A percentile compares a stretch with the other conserved stretches of the same genome.
phyloP scores from a whole-genome alignment of 306 rosid genomes.

The Delonix regia region DNA sequence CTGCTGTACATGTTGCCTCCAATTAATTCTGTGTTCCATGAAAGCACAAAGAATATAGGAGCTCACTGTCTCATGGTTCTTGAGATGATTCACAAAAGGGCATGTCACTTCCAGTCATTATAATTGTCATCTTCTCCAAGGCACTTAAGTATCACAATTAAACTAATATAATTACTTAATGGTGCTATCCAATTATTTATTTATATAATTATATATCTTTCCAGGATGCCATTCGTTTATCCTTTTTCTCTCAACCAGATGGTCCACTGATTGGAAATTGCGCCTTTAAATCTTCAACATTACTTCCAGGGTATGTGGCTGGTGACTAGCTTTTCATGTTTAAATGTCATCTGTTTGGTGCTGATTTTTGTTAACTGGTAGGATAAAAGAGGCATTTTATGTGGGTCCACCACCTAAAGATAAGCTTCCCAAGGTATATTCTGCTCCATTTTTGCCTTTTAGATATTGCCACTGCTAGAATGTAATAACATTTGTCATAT shows the following conservation, averaged over 20 bases:
- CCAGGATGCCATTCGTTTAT: conserved; percentile 76
- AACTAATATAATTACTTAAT: too few species aligned
- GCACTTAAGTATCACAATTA: too few species aligned
- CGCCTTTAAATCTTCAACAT: conserved; percentile 67
- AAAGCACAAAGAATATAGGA: too few species aligned
- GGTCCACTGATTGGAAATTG: conserved; percentile 87
- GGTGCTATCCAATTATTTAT: conserved; percentile 15
- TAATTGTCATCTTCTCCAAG: too few species aligned
- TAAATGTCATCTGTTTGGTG: conserved; percentile 26
- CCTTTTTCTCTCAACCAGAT: conserved; percentile 94
- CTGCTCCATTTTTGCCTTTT: conserved; percentile 16
- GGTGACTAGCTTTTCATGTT: conserved; percentile 36
- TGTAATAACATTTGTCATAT: conserved; percentile 19
- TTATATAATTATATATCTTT: conserved; percentile 17
- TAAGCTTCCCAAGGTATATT: conserved; percentile 84
- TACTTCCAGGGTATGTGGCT: conserved; percentile 82
- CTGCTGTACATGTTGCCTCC: background rate
- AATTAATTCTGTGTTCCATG: too few species aligned
- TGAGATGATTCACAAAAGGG: too few species aligned
- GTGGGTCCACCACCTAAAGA: conserved; percentile 88
- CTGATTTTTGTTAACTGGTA: conserved; percentile 47
- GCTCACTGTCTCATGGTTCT: too few species aligned
- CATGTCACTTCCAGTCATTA: too few species aligned
- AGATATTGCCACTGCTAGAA: conserved; percentile 21
- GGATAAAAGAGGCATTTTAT: conserved; percentile 87